Conservation (phyloP, 2,329 filamentous ascomycete species). For the Scedosporium apiospermum region DNA sequence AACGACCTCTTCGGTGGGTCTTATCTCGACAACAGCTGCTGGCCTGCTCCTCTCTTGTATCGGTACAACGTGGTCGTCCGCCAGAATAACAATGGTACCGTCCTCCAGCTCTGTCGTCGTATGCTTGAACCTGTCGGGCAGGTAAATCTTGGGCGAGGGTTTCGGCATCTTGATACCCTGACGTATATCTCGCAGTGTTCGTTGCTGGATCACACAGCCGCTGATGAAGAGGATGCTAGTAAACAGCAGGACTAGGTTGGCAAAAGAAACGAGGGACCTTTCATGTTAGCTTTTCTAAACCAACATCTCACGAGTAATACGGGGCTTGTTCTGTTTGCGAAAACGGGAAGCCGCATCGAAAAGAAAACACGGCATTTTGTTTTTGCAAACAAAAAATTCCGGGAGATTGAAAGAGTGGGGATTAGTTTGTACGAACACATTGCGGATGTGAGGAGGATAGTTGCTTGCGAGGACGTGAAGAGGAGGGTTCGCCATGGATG, state of each 20-base stretch:
- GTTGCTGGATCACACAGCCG: constrained; percentile 80
- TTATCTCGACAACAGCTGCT: constrained; percentile 23
- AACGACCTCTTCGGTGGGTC: constrained; percentile 15
- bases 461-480: constrained; percentile 62
- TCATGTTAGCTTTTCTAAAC: neutral
- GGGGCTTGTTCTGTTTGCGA: neutral
- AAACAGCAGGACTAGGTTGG: constrained; percentile 56
- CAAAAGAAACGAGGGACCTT: neutral
- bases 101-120: constrained; percentile 36
- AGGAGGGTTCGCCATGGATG: constrained; percentile 34
- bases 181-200: constrained; percentile 70
- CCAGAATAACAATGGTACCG: constrained; percentile 31
- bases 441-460: constrained; percentile 51
- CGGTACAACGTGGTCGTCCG: constrained; percentile 21
- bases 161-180: constrained; percentile 52
- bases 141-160: constrained; percentile 36
- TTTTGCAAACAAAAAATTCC: neutral
- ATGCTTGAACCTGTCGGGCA: constrained; percentile 40
- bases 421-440: constrained; percentile 41
- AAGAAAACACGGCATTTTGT: neutral
- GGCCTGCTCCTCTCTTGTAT: constrained; percentile 15
- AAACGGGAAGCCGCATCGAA: neutral
- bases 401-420: neutral
- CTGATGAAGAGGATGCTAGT: constrained; percentile 78
- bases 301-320: neutral